Percentiles rank a stretch among this genome's conserved stretches.
phyloP scores from a whole-genome alignment of 345 rosid species.

The Acer saccharum region DNA sequence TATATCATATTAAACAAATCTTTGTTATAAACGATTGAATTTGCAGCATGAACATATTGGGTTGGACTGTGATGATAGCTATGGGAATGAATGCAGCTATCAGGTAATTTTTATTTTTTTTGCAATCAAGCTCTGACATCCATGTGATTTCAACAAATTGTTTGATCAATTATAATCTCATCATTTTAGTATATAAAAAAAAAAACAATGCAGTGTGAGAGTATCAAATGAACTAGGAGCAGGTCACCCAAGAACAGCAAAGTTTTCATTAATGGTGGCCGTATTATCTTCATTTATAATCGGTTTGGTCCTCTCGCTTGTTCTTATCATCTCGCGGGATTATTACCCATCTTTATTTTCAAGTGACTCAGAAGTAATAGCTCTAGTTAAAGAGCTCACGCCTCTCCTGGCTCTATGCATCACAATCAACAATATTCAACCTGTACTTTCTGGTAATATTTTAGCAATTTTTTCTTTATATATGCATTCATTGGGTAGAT shows the following conservation, averaged over 20 bases:
- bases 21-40: not conserved
- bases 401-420: slow-evolving; percentile 72
- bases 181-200: not conserved
- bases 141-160: not conserved
- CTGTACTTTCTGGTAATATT: slow-evolving; percentile 79
- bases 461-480: too few relatives aligned
- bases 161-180: not conserved
- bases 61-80: slow-evolving; percentile 84
- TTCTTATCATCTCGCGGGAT: slow-evolving; percentile 44
- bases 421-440: slow-evolving; percentile 71
- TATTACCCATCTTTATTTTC: slow-evolving; percentile 70
- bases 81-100: slow-evolving; percentile 78
- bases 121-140: not conserved
- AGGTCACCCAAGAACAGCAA: slow-evolving; percentile 64
- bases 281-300: slow-evolving; percentile 50
- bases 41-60: slow-evolving; percentile 69
- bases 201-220: slow-evolving; percentile 55
- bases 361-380: slow-evolving; percentile 43
- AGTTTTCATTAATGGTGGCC: slow-evolving; percentile 59
- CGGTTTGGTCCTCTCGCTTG: slow-evolving; percentile 45
- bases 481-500: not conserved
- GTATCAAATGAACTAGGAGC: slow-evolving; percentile 86
- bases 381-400: slow-evolving; percentile 64
- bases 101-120: not conserved
- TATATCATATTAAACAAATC: too few relatives aligned